Conservation (phyloP, 164 flowering plant species). For the Piper betle region DNA sequence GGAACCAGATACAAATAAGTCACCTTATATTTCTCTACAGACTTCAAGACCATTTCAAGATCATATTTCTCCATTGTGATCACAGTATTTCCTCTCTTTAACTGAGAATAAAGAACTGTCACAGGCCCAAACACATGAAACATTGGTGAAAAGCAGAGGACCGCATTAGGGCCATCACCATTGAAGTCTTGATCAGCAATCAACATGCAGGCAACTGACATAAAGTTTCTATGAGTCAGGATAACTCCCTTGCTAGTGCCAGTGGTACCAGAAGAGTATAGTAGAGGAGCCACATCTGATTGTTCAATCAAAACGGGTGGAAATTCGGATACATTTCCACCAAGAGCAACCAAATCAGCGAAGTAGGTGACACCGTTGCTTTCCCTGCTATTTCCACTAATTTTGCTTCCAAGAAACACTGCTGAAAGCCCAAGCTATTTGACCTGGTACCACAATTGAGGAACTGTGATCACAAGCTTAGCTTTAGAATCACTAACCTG, state of each 20-base stretch:
- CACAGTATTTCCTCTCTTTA: slow-evolving; percentile 42
- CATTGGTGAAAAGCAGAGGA: slow-evolving; percentile 56
- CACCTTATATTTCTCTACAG: slow-evolving; percentile 51
- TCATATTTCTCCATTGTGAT: slow-evolving; percentile 43
- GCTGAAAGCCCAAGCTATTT: slow-evolving; percentile 34
- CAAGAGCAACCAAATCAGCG: slow-evolving; percentile 23
- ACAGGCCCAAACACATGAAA: slow-evolving; percentile 56
- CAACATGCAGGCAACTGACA: slow-evolving; percentile 37
- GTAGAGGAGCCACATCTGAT: slow-evolving; percentile 50
- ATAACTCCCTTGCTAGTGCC: slow-evolving; percentile 67
- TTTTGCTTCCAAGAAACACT: slow-evolving; percentile 27
- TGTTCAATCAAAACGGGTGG: slow-evolving; percentile 30
- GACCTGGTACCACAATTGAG: slow-evolving; percentile 48
- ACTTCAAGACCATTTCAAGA: slow-evolving; percentile 31
- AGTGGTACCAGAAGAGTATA: slow-evolving; percentile 84
- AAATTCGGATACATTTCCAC: slow-evolving; percentile 17
- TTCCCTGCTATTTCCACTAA: background rate
- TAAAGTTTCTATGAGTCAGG: slow-evolving; percentile 54
- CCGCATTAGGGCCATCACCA: slow-evolving; percentile 31
- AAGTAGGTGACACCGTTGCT: slow-evolving; percentile 12
- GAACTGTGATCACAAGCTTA: slow-evolving; percentile 50
- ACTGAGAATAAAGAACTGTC: slow-evolving; percentile 29
- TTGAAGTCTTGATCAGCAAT: slow-evolving; percentile 28
- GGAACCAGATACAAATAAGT: slow-evolving; percentile 62
- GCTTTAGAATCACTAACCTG: slow-evolving; percentile 59